Evolutionary conservation across 1,284 basidiomycete species (phyloP).

Genomic region (Naganishia liquefaciens): DNA sequence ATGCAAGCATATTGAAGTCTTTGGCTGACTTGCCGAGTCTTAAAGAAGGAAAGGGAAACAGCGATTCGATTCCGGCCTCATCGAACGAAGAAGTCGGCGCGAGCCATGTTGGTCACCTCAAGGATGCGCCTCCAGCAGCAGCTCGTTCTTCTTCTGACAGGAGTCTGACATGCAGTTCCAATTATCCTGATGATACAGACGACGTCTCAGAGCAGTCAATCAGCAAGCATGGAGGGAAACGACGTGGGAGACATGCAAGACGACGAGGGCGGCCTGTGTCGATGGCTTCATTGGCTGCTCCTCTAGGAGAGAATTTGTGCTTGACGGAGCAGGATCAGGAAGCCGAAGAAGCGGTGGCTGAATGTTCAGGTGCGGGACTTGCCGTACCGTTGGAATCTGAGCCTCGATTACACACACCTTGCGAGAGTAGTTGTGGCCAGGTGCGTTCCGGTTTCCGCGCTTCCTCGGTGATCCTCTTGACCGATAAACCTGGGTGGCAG

Average conservation of each 20-base stretch:
- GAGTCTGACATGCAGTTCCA: conserved; percentile 18
- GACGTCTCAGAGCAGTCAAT: conserved; percentile 12
- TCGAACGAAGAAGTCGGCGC: not conserved
- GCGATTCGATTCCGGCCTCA: too few relatives aligned
- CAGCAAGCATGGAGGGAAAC: conserved; percentile 8
- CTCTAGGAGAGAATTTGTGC: conserved; percentile 5
- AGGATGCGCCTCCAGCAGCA: not conserved
- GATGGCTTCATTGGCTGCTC: conserved; percentile 21
- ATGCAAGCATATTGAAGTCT: conserved; percentile 13
- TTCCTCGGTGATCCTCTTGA: not conserved
- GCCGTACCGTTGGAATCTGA: not conserved
- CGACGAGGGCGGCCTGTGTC: conserved; percentile 7
- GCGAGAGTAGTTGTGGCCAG: conserved; percentile 17
- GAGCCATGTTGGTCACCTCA: not conserved
- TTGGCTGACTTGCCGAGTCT: not conserved
- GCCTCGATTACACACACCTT: not conserved
- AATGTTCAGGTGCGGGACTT: not conserved
- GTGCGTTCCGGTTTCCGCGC: not conserved
- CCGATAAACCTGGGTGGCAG: not conserved
- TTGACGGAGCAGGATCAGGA: too few relatives aligned
- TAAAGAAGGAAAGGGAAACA: not conserved
- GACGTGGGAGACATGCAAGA: conserved; percentile 15
- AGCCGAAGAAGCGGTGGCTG: not conserved
- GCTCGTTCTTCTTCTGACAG: conserved; percentile 20
- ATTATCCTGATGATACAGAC: conserved; percentile 16